phyloP scores from a whole-genome alignment of 495 filamentous ascomycete genomes.

The Entonaema liquescens region DNA sequence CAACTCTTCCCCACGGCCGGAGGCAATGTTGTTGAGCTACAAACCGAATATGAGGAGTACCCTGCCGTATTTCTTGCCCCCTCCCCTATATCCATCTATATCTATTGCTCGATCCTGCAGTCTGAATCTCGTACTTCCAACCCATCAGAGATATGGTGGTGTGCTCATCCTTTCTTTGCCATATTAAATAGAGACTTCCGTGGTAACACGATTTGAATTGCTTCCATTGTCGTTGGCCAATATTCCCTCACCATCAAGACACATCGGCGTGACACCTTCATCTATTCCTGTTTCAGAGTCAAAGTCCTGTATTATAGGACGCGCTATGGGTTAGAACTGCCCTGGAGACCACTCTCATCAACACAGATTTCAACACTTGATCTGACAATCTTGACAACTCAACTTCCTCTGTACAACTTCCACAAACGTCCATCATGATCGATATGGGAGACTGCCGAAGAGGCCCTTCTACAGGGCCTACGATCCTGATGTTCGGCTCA shows the following conservation, averaged over 20 bases:
- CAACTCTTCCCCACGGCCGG: constrained; percentile 33
- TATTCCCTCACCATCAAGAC: constrained; percentile 12
- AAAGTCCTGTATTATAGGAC: not conserved
- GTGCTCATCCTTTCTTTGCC: not conserved
- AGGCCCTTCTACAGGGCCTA: constrained; percentile 21
- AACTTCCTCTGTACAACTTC: constrained; percentile 24
- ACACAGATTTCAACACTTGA: constrained; percentile 33
- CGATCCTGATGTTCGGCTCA: constrained; percentile 42
- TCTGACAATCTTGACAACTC: constrained; percentile 21
- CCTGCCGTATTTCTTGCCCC: not conserved
- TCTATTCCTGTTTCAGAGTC: constrained; percentile 4
- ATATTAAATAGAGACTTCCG: constrained; percentile 14
- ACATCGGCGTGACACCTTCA: not conserved
- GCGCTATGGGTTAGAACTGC: constrained; percentile 22
- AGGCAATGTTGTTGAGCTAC: not conserved
- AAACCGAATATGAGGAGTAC: constrained; percentile 8
- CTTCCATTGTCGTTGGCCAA: constrained; percentile 8
- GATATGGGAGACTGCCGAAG: constrained; percentile 23
- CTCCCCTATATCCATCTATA: constrained; percentile 11
- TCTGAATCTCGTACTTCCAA: not conserved
- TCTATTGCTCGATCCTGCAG: constrained; percentile 7
- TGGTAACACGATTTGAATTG: constrained; percentile 6
- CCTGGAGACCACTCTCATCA: constrained; percentile 3
- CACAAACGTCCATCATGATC: constrained; percentile 15
- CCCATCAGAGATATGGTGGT: constrained; percentile 4